phyloP scores from a whole-genome alignment of 768 basidiomycete genomes.

The Naematelia encephala region DNA sequence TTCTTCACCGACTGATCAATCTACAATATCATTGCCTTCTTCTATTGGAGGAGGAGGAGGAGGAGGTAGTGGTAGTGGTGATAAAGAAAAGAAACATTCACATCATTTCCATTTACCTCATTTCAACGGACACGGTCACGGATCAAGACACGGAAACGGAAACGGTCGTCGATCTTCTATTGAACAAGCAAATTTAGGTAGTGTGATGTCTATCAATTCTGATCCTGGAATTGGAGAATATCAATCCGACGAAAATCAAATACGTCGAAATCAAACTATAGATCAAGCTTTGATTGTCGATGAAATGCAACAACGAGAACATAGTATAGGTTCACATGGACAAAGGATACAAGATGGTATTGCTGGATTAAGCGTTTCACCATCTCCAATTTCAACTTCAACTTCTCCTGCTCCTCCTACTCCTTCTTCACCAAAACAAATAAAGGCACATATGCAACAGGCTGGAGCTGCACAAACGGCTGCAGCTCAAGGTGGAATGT shows the following conservation, averaged over 20 bases:
- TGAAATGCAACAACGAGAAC: no score
- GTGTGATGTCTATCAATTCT: not conserved
- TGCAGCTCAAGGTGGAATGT: slow-evolving; percentile 19
- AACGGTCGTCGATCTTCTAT: not conserved
- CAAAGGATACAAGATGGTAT: no score
- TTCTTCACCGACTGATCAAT: not conserved
- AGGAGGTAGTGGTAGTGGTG: no score
- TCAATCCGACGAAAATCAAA: not conserved
- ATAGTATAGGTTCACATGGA: no score
- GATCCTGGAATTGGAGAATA: not conserved
- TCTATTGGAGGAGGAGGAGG: not conserved
- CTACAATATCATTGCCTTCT: not conserved
- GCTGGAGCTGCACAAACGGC: not conserved
- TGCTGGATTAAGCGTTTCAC: no score
- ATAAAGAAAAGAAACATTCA: not conserved
- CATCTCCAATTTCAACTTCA: not conserved
- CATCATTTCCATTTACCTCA: not conserved
- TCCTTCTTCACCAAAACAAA: no score
- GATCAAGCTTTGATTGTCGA: no score
- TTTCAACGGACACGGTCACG: not conserved
- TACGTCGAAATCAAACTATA: no score
- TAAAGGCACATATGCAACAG: no score
- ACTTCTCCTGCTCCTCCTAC: not conserved
- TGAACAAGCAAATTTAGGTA: not conserved
- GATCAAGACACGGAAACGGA: not conserved